Conservation (phyloP, 208 protist genomes). For the Acanthamoeba polyphaga region DNA sequence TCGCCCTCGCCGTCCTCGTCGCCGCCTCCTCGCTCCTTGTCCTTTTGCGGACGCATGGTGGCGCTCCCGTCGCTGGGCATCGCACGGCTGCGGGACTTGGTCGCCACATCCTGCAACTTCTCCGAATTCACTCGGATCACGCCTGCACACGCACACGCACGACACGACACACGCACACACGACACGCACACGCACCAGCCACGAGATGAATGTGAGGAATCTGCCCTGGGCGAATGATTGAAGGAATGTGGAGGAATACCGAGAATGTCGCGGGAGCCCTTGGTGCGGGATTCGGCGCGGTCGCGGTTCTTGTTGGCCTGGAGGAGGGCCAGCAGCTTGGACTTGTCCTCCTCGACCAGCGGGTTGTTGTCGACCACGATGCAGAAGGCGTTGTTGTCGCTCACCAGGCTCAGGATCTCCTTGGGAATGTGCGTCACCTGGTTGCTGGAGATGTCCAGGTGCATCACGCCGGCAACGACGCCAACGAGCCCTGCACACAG, state of each 20-base stretch:
- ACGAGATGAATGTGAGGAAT: too few species aligned
- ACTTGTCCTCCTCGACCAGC: constrained; percentile 8
- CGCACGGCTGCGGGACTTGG: neutral
- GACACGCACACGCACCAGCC: neutral
- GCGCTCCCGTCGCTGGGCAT: constrained; percentile 4
- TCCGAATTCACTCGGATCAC: constrained; percentile 1
- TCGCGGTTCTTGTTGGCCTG: constrained; percentile 33
- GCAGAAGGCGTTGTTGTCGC: constrained; percentile 25
- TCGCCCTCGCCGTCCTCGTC: neutral
- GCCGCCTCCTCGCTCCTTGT: neutral
- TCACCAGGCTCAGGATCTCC: constrained; percentile 33
- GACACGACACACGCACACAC: too few species aligned
- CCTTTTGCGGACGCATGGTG: neutral
- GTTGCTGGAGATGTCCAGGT: constrained; percentile 31
- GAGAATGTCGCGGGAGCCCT: constrained; percentile 21
- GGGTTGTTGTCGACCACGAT: constrained; percentile 7
- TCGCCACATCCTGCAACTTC: constrained; percentile 14
- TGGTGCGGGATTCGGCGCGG: constrained; percentile 9
- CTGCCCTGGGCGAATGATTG: too few species aligned
- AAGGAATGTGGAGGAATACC: neutral
- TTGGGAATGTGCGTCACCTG: constrained; percentile 1
- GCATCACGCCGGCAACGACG: constrained; percentile 18
- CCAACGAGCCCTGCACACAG: neutral
- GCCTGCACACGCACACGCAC: neutral
- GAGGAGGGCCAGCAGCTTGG: constrained; percentile 3